These are phyloP conservation scores for Nyssa sinensis DNA, from an alignment of 148 eudicot genomes.

Conservation along the genomic window DNA sequence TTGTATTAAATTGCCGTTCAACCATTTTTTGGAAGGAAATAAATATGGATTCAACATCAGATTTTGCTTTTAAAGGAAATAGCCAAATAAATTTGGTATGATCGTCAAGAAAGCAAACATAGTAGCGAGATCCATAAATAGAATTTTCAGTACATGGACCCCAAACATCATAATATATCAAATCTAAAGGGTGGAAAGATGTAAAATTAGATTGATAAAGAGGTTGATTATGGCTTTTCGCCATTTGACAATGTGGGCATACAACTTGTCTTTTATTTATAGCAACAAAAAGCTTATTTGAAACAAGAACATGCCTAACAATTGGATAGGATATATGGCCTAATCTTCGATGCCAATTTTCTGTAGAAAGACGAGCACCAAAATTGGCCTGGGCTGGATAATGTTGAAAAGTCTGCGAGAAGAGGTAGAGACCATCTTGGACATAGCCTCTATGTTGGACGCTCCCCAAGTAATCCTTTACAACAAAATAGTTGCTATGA, in stretches of 20 bases:
- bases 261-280: not conserved
- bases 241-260: not conserved
- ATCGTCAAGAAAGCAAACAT: too few species aligned
- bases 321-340: not conserved
- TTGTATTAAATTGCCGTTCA: too few species aligned
- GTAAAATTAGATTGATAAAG: too few species aligned
- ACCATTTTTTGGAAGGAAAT: too few species aligned
- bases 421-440: not conserved
- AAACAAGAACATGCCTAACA: not conserved
- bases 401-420: not conserved
- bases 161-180: not conserved
- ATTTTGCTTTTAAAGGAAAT: too few species aligned
- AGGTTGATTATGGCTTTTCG: not conserved
- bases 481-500: not conserved
- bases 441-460: not conserved
- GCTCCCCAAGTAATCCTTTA: too few species aligned
- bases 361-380: too few species aligned
- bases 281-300: not conserved
- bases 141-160: not conserved
- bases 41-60: too few species aligned
- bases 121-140: too few species aligned
- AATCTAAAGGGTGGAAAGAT: not conserved
- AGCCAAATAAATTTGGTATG: too few species aligned
- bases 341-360: not conserved
- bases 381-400: not conserved